A percentile compares a stretch with the other conserved stretches of the same genome.
Conservation (phyloP, 2,329 filamentous ascomycete genomes). For the Aspergillus sojae region DNA sequence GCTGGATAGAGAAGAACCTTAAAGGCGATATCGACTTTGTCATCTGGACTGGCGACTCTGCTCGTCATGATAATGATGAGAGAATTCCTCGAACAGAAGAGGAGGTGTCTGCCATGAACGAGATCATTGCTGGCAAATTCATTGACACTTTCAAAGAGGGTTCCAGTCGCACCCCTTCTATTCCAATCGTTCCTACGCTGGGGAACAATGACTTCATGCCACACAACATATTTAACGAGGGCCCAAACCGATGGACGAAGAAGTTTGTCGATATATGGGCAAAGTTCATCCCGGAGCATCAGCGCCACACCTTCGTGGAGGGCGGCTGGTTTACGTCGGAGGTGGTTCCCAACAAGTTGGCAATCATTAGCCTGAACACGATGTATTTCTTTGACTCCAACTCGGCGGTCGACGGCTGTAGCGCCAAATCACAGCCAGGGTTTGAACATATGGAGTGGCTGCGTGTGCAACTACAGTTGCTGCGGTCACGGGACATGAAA, state of each 20-base stretch:
- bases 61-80: slow-evolving; percentile 87
- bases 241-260: slow-evolving; percentile 84
- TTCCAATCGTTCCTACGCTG: slow-evolving; percentile 86
- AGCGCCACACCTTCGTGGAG: slow-evolving; percentile 85
- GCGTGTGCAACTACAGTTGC: slow-evolving; percentile 79
- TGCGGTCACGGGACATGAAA: slow-evolving; percentile 86
- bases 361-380: slow-evolving; percentile 93
- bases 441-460: slow-evolving; percentile 97
- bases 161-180: slow-evolving; percentile 60
- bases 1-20: slow-evolving; percentile 80
- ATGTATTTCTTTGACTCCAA: slow-evolving; percentile 96
- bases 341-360: slow-evolving; percentile 81
- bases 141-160: slow-evolving; percentile 67
- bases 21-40: slow-evolving; percentile 84
- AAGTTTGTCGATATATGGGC: slow-evolving; percentile 78
- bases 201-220: slow-evolving; percentile 98
- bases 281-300: slow-evolving; percentile 86
- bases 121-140: slow-evolving; percentile 75
- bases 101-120: slow-evolving; percentile 79
- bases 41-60: slow-evolving; percentile 89
- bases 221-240: slow-evolving; percentile 86
- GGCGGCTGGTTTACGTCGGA: slow-evolving; percentile 96
- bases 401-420: slow-evolving; percentile 89
- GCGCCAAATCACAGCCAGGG: slow-evolving; percentile 75
- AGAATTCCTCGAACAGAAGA: slow-evolving; percentile 71